Conservation (phyloP, 1,284 basidiomycete species). For the Leccinum subfulvum region DNA sequence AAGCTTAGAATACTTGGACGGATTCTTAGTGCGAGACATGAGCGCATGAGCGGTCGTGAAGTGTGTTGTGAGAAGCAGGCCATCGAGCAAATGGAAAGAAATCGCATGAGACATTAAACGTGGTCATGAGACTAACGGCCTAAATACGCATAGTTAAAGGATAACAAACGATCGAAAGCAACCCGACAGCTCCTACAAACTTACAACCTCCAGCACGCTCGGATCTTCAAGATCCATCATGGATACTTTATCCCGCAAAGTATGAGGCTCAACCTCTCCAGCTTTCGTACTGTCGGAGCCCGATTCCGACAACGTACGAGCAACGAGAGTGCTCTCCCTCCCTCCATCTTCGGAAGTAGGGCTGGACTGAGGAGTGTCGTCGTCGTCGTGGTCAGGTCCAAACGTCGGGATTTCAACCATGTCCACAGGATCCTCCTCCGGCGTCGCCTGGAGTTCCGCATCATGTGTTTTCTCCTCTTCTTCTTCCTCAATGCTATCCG, state of each 20-base stretch:
- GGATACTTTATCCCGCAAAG: constrained; percentile 31
- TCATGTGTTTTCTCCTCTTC: constrained; percentile 25
- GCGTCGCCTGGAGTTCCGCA: constrained; percentile 1
- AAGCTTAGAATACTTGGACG: not conserved
- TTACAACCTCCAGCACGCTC: constrained; percentile 17
- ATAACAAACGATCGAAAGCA: constrained; percentile 3
- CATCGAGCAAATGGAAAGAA: not conserved
- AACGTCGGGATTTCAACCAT: constrained; percentile 3
- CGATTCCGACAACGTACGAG: constrained; percentile 28
- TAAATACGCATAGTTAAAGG: constrained; percentile 27
- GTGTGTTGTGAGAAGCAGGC: not conserved
- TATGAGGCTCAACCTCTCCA: constrained; percentile 25
- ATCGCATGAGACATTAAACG: constrained; percentile 4
- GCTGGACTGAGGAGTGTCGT: constrained; percentile 3
- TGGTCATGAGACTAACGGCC: constrained; percentile 2
- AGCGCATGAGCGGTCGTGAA: no score
- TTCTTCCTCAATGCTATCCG: constrained; percentile 35
- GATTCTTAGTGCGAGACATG: not conserved
- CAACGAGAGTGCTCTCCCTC: constrained; percentile 26
- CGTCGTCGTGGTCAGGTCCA: constrained; percentile 9
- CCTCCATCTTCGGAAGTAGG: constrained; percentile 20
- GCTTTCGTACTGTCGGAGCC: constrained; percentile 27
- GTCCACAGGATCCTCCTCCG: constrained; percentile 1
- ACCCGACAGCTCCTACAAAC: constrained; percentile 8
- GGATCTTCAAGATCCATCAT: constrained; percentile 31